Base-by-base conservation (phyloP, 495 filamentous ascomycete genomes). In the Opeltia flavorubescens region DNA sequence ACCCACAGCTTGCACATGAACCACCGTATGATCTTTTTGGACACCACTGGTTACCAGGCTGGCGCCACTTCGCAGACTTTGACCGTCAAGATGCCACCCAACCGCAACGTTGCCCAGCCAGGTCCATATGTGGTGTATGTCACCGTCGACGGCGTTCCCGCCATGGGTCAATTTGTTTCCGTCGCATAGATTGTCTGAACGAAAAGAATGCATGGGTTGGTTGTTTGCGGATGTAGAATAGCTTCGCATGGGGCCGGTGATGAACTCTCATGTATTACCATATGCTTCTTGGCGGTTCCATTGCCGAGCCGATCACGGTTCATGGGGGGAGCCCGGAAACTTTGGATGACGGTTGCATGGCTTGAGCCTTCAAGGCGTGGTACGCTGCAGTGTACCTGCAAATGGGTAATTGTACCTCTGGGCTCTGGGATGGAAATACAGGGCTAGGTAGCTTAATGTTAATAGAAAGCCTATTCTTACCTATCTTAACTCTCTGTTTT, bases 1-100 rank as follows among this genome's bases (percentile, higher is more conserved):
- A 80, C 77, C 27, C 76, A 80, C 53, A 68, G 63, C 23, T 53
- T 80, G 27, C 77, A 80, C 53, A 80, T 80, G 77, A 74, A 73
- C 29, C 75, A 78, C 40, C 72, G 77, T 3, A 74, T 78, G 67
- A 44, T 72, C 23, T 65, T 69, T 48, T 60, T 80, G n/a, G 74
- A 78, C 44, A 61, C 55, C 20, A 60, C 55, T n/a, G 70, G 68
- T n/a, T 78, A 64, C 54, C 41, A 28, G 17, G 43, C 65, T 3
- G 70, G 67, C 8, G 52, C 51, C 20, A 60, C 60, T 3, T 35
- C 51, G 42, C 75, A 80, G 55, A 62, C 51, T 0, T 23, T 81
- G 38, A 68, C 52, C 2, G 74, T 75, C 20, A 71, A 56, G 23
- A 68, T 66, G 60, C 75, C 77, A 15, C 72, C 75, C 15, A 76